Percentiles rank a stretch among this genome's conserved stretches.
Conservation (phyloP, 192 early-diverging fungal genomes). For the Powellomyces hirtus region DNA sequence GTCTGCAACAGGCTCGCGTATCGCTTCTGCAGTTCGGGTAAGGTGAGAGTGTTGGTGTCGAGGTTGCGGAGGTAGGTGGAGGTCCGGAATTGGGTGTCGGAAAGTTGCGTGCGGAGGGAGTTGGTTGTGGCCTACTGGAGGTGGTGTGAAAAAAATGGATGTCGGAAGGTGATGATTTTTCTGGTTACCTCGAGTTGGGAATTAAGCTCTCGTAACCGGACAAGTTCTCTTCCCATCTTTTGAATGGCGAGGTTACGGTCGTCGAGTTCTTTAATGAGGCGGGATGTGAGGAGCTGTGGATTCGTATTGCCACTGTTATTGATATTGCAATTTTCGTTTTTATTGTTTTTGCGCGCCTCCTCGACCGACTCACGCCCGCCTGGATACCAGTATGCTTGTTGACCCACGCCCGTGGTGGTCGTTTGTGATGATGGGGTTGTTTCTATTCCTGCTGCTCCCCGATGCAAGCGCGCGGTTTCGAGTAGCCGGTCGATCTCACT, state of each 20-base stretch:
- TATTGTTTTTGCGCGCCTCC: not conserved
- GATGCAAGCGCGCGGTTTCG: no score
- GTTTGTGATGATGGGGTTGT: no score
- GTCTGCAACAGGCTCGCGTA: conserved; percentile 39
- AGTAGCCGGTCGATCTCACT: no score
- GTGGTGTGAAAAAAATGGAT: not conserved
- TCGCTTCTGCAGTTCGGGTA: conserved; percentile 34
- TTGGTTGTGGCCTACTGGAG: conserved; percentile 22
- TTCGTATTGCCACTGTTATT: not conserved
- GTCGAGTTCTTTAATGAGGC: conserved; percentile 46
- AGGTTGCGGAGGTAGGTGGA: conserved; percentile 34
- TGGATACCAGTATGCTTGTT: no score
- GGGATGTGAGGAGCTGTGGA: not conserved
- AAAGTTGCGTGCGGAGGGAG: conserved; percentile 24
- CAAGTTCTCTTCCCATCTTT: conserved; percentile 43
- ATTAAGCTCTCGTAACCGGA: conserved; percentile 30
- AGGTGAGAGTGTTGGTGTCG: conserved; percentile 40
- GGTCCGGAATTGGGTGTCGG: conserved; percentile 31
- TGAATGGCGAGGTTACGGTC: conserved; percentile 33
- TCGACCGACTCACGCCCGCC: not conserved
- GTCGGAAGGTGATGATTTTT: not conserved
- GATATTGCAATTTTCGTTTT: not conserved
- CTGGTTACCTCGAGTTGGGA: conserved; percentile 30
- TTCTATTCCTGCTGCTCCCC: no score
- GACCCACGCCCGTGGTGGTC: no score